Evolutionary conservation across 352 stramenopile species (phyloP).

Genomic region (Phytopythium chamaehyphon): DNA sequence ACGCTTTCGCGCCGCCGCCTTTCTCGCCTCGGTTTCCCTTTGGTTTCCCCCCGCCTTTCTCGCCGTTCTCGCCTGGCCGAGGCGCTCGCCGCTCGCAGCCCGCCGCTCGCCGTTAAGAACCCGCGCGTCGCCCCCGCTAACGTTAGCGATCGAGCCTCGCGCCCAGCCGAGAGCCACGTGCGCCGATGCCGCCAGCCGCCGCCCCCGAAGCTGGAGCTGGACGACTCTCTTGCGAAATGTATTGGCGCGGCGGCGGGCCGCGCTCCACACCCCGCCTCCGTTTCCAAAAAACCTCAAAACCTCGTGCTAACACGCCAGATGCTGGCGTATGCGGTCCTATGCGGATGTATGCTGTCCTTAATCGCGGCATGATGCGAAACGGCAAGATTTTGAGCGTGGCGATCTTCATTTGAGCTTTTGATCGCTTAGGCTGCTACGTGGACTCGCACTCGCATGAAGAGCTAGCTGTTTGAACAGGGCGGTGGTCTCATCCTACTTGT

Average conservation of each 20-base stretch:
- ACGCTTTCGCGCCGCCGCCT: neutral
- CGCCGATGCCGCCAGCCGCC: too few relatives aligned
- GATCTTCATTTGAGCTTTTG: too few relatives aligned
- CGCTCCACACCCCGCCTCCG: neutral
- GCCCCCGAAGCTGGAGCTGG: neutral
- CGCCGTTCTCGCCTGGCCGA: neutral
- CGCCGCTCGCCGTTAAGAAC: too few relatives aligned
- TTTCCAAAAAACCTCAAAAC: neutral
- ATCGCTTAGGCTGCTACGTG: too few relatives aligned
- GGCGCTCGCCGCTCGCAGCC: too few relatives aligned
- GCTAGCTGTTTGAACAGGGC: too few relatives aligned
- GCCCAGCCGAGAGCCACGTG: neutral
- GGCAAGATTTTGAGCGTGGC: too few relatives aligned
- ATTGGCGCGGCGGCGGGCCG: conserved; percentile 3
- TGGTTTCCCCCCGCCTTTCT: conserved; percentile 1
- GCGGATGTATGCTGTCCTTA: neutral
- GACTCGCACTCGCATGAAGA: too few relatives aligned
- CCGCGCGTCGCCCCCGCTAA: neutral
- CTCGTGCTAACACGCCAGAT: too few relatives aligned
- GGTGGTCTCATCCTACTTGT: too few relatives aligned
- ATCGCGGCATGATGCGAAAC: too few relatives aligned
- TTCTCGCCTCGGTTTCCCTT: conserved; percentile 1
- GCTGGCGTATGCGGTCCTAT: too few relatives aligned
- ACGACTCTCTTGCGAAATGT: conserved; percentile 2
- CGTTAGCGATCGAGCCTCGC: neutral